Conservation (phyloP, 2,329 filamentous ascomycete species). For the Pseudogymnoascus sp. region DNA sequence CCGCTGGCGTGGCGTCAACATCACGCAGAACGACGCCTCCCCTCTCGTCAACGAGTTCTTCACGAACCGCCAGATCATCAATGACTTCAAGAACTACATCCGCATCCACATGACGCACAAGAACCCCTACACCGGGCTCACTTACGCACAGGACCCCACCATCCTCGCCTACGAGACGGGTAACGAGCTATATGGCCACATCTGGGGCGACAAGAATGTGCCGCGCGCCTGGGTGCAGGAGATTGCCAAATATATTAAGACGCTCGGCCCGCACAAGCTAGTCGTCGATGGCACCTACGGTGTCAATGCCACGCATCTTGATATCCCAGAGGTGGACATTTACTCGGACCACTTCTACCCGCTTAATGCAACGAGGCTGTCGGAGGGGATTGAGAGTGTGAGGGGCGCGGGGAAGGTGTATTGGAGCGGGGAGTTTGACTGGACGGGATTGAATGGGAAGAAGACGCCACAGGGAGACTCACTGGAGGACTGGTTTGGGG, state of each 20-base stretch:
- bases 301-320: constrained; percentile 37
- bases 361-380: constrained; percentile 32
- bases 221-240: constrained; percentile 36
- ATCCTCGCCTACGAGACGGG: constrained; percentile 43
- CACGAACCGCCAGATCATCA: constrained; percentile 35
- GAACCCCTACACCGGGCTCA: constrained; percentile 38
- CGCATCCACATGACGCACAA: constrained; percentile 35
- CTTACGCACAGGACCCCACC: constrained; percentile 40
- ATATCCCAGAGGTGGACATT: constrained; percentile 36
- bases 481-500: constrained; percentile 33
- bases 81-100: constrained; percentile 39
- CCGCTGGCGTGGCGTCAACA: constrained; percentile 37
- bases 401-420: constrained; percentile 32
- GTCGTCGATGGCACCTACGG: constrained; percentile 41
- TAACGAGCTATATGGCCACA: constrained; percentile 38
- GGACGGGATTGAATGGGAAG: constrained; percentile 28
- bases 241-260: constrained; percentile 35
- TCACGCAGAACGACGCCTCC: constrained; percentile 28
- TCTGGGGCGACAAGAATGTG: constrained; percentile 37
- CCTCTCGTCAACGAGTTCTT: constrained; percentile 36
- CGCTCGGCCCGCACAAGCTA: constrained; percentile 34
- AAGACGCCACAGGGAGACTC: constrained; percentile 23
- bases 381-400: constrained; percentile 31
- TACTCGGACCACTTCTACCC: constrained; percentile 43
- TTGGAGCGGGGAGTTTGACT: constrained; percentile 40